Evolutionary conservation across 2,329 filamentous ascomycete species (phyloP), one percentile per base, ranked within the genome.

Genomic region (Pseudogymnoascus destructans): DNA sequence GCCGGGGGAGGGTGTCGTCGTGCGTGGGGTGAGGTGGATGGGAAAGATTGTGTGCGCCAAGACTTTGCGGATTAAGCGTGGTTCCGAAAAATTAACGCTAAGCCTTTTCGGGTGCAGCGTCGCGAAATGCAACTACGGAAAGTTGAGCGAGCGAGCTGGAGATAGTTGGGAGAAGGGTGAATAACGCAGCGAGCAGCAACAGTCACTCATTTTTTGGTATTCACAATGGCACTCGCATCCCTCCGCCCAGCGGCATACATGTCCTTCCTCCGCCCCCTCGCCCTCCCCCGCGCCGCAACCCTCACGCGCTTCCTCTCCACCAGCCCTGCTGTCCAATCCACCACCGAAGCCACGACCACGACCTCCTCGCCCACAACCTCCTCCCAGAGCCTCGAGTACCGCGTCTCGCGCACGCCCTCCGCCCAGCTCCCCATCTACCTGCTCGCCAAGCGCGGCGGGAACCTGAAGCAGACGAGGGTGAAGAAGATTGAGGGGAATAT

Each of bases 401-500:
- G 84, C 66, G 78, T 97, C 63, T 76, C 76, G 57, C 85, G 89
- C 61, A 92, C 89, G 2, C 73, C 77, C 1, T 84, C 80, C 35
- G 80, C 82, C 54, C 82, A 89, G 63, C 74, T 93, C 2, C 83
- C 89, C 21, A 79, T 97, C 46, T 98, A 97, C 73, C 76, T 83
- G 13, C 76, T 82, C 63, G 75, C 73, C 63, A 91, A 88, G 74
- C 78, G 82, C 10, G 89, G 89, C 57, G 88, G 89, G 11, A 93
- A 87, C 63, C 77, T 84, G 68, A 81, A 83, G 66, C 73, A 87
- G 66, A 95, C 92, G 4, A 72, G 81, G 59, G 73, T 98, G 59
- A 86, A 89, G 70, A 90, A 87, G 72, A 79, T 92, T 55, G 82
- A 89, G 59, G 93, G 93, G 13, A 79, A 95, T 69, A 67, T 82